phyloP scores from a whole-genome alignment of 108 stramenopile species.

The Skeletonema menzelii region DNA sequence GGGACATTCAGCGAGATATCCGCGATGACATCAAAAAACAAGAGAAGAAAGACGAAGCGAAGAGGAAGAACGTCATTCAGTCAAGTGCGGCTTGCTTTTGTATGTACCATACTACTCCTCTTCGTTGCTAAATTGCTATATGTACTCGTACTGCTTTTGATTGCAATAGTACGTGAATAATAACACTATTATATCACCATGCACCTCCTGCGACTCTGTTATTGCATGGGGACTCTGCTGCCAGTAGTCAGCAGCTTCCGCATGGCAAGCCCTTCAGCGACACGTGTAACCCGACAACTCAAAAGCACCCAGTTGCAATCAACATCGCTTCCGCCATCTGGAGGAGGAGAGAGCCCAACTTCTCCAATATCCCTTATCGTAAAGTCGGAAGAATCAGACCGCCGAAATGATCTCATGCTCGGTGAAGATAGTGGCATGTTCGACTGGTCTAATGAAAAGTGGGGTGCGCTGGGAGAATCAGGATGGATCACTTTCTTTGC shows the following conservation, averaged over 20 bases:
- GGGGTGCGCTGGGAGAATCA: conserved; percentile 56
- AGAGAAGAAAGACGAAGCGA: too few species aligned
- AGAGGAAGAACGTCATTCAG: too few species aligned
- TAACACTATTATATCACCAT: background rate
- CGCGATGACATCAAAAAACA: too few species aligned
- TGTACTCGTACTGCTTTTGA: too few species aligned
- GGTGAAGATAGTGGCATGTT: conserved; percentile 78
- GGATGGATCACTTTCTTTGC: conserved; percentile 81
- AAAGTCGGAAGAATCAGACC: conserved; percentile 55
- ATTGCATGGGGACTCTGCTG: background rate
- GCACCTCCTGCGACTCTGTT: background rate
- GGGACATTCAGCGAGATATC: too few species aligned
- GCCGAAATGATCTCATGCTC: conserved; percentile 57
- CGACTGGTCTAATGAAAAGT: conserved; percentile 59
- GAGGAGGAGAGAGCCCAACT: background rate
- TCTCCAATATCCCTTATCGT: conserved; percentile 56
- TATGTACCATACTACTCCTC: too few species aligned
- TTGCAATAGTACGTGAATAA: too few species aligned
- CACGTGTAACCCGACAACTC: background rate
- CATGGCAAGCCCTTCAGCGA: background rate
- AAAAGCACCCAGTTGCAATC: conserved; percentile 1
- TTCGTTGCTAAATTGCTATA: too few species aligned
- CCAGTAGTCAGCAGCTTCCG: background rate
- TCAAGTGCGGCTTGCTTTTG: too few species aligned
- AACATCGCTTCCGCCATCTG: conserved; percentile 2